These are phyloP conservation scores for Eimeria brunetti DNA, from an alignment of 169 alveolate species.

Conservation along the genomic window DNA sequence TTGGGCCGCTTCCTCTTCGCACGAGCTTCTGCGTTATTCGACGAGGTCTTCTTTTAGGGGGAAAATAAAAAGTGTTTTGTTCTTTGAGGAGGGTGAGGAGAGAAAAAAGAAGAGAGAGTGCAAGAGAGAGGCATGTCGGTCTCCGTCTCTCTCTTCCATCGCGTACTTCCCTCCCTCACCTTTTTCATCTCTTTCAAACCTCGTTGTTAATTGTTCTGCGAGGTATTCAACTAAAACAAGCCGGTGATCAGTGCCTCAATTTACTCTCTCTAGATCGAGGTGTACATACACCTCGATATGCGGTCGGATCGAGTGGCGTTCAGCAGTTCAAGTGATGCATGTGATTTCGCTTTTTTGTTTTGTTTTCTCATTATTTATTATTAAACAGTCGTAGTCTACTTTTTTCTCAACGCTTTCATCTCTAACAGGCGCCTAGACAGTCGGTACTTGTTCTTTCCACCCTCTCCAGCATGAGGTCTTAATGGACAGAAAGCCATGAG, in stretches of 20 bases:
- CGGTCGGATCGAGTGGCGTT: slow-evolving; percentile 30
- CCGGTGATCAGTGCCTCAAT: background rate
- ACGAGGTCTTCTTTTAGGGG: background rate
- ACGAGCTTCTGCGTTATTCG: background rate
- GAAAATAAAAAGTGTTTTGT: slow-evolving; percentile 12
- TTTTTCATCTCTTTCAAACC: background rate
- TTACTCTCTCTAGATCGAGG: background rate
- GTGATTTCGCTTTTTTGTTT: slow-evolving; percentile 4
- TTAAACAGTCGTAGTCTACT: background rate
- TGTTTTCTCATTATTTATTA: background rate
- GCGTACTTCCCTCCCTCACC: background rate
- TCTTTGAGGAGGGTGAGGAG: background rate
- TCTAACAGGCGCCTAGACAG: slow-evolving; percentile 4
- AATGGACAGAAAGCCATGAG: background rate
- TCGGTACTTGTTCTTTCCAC: background rate
- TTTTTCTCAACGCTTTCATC: background rate
- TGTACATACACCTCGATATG: slow-evolving; percentile 29
- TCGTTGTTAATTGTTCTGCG: background rate
- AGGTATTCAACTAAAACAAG: background rate
- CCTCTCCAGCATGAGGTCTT: slow-evolving; percentile 45
- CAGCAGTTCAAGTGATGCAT: background rate
- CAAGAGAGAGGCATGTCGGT: background rate
- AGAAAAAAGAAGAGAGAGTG: slow-evolving; percentile 12
- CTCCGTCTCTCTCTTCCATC: slow-evolving; percentile 24
- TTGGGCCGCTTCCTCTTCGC: background rate